Evolutionary conservation across 768 basidiomycete genomes (phyloP), one percentile per base, ranked within the genome.

Genomic region (Tremella mesenterica): DNA sequence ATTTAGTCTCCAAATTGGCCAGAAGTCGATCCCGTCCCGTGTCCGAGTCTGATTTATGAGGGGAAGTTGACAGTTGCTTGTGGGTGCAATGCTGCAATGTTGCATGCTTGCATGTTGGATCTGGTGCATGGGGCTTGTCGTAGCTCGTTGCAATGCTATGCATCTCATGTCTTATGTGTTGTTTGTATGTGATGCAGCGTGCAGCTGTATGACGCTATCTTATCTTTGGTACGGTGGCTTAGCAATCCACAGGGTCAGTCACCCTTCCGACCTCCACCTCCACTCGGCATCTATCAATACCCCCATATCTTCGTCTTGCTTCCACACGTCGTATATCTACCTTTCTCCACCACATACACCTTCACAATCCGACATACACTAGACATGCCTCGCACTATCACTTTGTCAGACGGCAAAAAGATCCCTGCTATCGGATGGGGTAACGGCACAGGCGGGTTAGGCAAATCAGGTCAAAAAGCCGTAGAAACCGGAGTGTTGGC

Each of bases 401-500:
- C 50, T 13, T 59, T 71, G 23, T 49, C 48, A 36, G 69, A 73
- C 54, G 67, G 67, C 25, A 68, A 63, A 14, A 3, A 28, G 10
- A 71, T 73, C 45, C 70, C 70, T 13, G 56, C 54, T 28, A 53
- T 71, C 27, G 65, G 44, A 12, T 72, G 65, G 72, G 70, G 65
- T n/a, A 65, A 61, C 50, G 64, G 64, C 23, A 53, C 54, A 33
- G 56, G 54, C 5, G 46, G 41, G 7, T 20, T 56, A 20, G 34
- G 56, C 26, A 43, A 45, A 1, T 55, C 63, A 0, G 53, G 60
- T 20, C 23, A 62, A 30, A 59, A 61, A 52, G 51, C 53, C 1
- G 58, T 63, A 3, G 30, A 26, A 12, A 29, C 29, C 8, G 60
- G 60, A 3, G 46, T 30, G 7, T 27, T 48, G n/a, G 69, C 71